A percentile compares a stretch with the other conserved stretches of the same genome.
These are phyloP conservation scores for Phylloporus scabripes DNA, from an alignment of 768 basidiomycete species.

Conservation along the genomic window DNA sequence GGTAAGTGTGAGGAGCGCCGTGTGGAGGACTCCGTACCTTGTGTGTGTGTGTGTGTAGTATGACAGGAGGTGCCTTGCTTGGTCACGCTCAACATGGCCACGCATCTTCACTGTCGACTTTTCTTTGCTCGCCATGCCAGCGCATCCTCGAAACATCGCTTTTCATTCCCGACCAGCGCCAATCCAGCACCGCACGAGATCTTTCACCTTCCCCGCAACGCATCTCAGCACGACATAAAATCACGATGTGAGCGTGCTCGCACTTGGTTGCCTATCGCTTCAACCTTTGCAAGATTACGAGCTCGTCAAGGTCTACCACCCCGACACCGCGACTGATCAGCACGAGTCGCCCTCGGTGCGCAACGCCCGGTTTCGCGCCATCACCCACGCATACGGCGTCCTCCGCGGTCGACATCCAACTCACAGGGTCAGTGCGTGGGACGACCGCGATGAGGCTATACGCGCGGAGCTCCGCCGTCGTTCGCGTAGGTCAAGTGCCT, in stretches of 20 bases:
- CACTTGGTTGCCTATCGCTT: background rate
- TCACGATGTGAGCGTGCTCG: constrained; percentile 47
- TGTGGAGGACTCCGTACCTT: too few species aligned
- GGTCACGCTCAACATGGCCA: too few species aligned
- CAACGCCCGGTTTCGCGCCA: constrained; percentile 58
- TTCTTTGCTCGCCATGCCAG: constrained; percentile 5
- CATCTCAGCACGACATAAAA: constrained; percentile 60
- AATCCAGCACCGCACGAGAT: constrained; percentile 67
- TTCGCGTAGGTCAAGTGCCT: constrained; percentile 22
- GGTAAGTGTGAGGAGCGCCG: background rate
- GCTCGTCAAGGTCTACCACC: constrained; percentile 66
- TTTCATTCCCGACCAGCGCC: constrained; percentile 48
- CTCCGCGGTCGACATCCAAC: constrained; percentile 13
- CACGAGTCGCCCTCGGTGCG: constrained; percentile 40
- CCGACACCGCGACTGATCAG: constrained; percentile 55
- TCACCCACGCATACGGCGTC: constrained; percentile 58
- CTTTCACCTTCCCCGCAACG: constrained; percentile 55
- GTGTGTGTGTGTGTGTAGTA: too few species aligned
- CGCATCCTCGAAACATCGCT: constrained; percentile 14
- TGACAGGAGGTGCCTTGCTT: too few species aligned
- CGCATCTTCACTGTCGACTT: background rate
- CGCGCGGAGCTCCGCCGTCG: constrained; percentile 50
- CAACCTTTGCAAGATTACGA: constrained; percentile 53
- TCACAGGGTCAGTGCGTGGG: background rate
- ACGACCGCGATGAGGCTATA: constrained; percentile 34